Evolutionary conservation across 352 stramenopile genomes (phyloP), one percentile per base, ranked within the genome.

Genomic region (Aphanomyces astaci): DNA sequence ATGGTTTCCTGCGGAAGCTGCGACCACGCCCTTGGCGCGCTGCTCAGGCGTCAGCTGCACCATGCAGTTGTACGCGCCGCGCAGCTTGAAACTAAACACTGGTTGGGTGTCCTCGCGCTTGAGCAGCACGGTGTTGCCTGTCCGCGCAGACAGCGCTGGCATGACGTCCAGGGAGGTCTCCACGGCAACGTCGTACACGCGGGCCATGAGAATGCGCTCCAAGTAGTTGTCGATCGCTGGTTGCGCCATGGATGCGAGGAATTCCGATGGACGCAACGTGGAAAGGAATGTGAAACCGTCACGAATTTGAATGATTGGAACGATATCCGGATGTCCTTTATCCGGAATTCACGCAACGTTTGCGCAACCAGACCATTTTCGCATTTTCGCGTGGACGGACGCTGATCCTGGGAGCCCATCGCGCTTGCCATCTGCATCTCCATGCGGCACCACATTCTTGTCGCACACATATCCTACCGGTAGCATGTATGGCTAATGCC

Each of bases 31-130:
- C 0, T 75, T 74, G 0, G 73, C 71, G 43, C 95, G 87, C 66
- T 97, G 77, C 25, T 79, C 75, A 17, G 67, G 59, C 4, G 88
- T 79, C 13, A 98, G 75, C 72, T 86, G 92, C 17, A 90, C 90
- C 88, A 99, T 98, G 80, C 98, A 98, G 85, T 99, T 99, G 89
- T 99, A 99, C 0, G 96, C 96, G 60, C 97, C 97, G 54, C 96
- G 90, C 71, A 99, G 96, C 85, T 99, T 99, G 85, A 99, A 99
- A 63, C 92, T 98, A 76, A 98, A 98, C 30, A 99, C 96, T 43
- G 96, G 96, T 80, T 99, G 96, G 59, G 96, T 82, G 78, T 99
- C 97, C 79, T 99, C 96, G 63, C 96, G 81, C 88, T 99, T 98
- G 33, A 98, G 85, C 69, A 81, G 75, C 43, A 96, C 81, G 64